Evolutionary conservation across 2,329 filamentous ascomycete species (phyloP), one percentile per base, ranked within the genome.

Genomic region (Xylariaceae sp.): DNA sequence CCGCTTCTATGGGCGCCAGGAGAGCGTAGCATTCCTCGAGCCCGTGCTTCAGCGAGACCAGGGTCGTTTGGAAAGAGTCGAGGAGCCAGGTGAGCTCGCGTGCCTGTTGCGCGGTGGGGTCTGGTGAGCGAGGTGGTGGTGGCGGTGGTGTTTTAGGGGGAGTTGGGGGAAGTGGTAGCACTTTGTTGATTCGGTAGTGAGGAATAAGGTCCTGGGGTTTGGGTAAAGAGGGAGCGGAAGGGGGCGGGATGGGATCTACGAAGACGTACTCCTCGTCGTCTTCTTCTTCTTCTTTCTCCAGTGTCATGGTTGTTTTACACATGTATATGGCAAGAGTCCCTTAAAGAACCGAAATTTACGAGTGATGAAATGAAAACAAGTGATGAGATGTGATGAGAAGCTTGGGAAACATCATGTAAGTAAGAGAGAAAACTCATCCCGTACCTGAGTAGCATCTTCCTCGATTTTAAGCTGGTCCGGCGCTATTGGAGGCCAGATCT

Each of bases 11-110:
- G 2, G 90, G 88, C 6, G 88, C 84, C 19, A 98, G 78, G 16
- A 97, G 75, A 13, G 83, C 80, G 51, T 88, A 87, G 65, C 89
- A 96, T 64, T 96, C 88, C 59, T 92, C 81, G 3, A 97, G 76
- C 43, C 88, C 87, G 51, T 70, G 65, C 52, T 73, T 74, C 49
- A 79, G 62, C 44, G 70, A 66, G 36, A 60, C 55, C 29, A 78
- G 69, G 29, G 68, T 65, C 34, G 64, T 53, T 37, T 69, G 63
- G 7, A 76, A 70, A 42, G 74, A 70, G 28, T 59, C 48, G 44
- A 74, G 62, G 40, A 78, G 68, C 75, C 75, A 80, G 42, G 63
- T 59, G 13, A 78, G 64, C 54, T 80, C 75, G 40, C 70, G 70
- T 33, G 29, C 49, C 47, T 51, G 53, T 43, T 16, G 29, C 41